Conservation (phyloP, 1,284 basidiomycete species). For the Naganishia liquefaciens region DNA sequence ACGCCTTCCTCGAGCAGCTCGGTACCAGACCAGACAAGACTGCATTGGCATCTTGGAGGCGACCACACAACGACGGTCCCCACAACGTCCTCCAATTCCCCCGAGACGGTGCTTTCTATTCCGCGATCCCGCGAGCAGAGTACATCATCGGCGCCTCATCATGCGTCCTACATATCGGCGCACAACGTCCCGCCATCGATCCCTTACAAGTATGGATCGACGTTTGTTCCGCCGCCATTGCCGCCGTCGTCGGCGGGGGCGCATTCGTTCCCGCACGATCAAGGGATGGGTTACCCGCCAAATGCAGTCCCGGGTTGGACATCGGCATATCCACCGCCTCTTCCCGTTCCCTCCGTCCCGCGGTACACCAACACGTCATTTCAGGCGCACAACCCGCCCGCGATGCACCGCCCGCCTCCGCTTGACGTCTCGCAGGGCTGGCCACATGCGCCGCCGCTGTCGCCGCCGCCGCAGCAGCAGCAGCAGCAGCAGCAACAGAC, state of each 20-base stretch:
- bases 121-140: slow-evolving; percentile 7
- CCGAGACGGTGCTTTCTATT: slow-evolving; percentile 6
- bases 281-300: not conserved
- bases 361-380: not conserved
- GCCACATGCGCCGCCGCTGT: not conserved
- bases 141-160: not conserved
- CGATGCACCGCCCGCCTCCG: not conserved
- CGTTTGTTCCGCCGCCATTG: not conserved
- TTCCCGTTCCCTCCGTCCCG: not conserved
- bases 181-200: not conserved
- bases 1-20: slow-evolving; percentile 1
- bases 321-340: not conserved
- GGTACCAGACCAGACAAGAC: not conserved
- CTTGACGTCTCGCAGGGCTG: not conserved
- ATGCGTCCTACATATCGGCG: not conserved
- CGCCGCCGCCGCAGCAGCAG: not conserved
- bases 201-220: not conserved
- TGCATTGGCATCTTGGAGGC: not conserved
- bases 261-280: not conserved
- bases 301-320: not conserved
- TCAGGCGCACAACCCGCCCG: not conserved
- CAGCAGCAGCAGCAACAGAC: not conserved
- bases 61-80: not conserved
- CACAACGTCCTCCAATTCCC: not conserved
- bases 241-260: not conserved